Evolutionary conservation across 495 filamentous ascomycete genomes (phyloP), one percentile per base, ranked within the genome.

Genomic region (Podospora pseudoanserina): DNA sequence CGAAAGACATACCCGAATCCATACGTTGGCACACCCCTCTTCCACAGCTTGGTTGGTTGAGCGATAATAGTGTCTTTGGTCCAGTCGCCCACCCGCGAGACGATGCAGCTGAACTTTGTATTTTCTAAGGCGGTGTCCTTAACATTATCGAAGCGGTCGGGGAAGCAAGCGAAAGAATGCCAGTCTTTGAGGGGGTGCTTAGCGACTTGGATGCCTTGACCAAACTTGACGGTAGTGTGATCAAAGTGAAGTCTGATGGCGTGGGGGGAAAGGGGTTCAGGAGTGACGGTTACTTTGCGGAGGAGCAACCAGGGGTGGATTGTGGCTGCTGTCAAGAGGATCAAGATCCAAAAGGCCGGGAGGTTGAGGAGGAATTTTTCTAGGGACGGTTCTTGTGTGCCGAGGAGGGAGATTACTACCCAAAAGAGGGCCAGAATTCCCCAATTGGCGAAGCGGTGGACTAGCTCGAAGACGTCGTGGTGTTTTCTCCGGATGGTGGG

Each of bases 131-230:
- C 39, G 16, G 55, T 26, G 55, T 58, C n/a, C n/a, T 19, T 58
- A 19, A 58, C 55, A 18, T 26, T 26, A 66, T 76, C 74, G 58
- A 72, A 69, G n/a, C 58, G 63, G 66, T 83, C 82, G n/a, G 87
- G 85, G 75, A 94, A 91, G 19, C 86, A 89, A 11, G 92, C 92
- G 69, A 95, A 95, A 13, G 87, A 83, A 78, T 95, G 92, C 89
- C 89, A 93, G 81, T 95, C 91, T 5, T 79, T 82, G 58, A 94
- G 76, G 0, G 88, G 88, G 61, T 82, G 82, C 60, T 82, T 79
- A 20, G 85, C 86, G 23, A 87, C 78, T 65, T 76, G 78, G 32
- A 81, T 75, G 64, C 85, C 77, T 75, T 82, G 86, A 80, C 79
- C 86, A 54, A 75, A 78, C 3, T 61, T 60, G 78, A 84, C 77